Conservation (phyloP, 345 rosid species). For the Lumnitzera racemosa region DNA sequence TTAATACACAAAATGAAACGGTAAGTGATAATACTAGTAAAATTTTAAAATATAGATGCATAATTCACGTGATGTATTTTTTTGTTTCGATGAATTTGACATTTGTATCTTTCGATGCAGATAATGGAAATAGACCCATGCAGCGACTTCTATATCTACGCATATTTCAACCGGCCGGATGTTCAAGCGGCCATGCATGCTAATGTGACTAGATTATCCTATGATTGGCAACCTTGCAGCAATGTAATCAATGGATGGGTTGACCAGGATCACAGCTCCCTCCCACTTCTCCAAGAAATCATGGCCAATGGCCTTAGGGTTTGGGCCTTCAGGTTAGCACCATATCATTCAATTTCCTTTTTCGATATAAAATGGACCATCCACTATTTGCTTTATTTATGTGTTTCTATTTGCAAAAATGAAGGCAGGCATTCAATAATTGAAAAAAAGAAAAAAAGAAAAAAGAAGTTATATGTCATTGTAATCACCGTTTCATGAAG, state of each 20-base stretch:
- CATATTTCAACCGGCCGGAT: constrained; percentile 60
- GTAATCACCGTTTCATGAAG: no score
- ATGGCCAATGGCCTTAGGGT: constrained; percentile 49
- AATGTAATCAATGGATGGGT: constrained; percentile 38
- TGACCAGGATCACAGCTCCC: constrained; percentile 57
- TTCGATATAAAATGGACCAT: no score
- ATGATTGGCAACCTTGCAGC: constrained; percentile 77
- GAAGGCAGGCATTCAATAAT: no score
- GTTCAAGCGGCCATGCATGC: constrained; percentile 85
- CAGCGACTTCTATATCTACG: constrained; percentile 48
- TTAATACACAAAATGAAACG: no score
- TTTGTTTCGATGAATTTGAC: background rate
- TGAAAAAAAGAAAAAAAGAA: no score
- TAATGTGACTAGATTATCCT: constrained; percentile 55
- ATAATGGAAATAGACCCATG: constrained; percentile 56
- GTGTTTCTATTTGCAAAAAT: background rate
- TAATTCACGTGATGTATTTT: no score
- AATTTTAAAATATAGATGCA: no score
- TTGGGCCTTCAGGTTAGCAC: constrained; percentile 53
- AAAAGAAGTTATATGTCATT: no score
- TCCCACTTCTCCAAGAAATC: constrained; percentile 48
- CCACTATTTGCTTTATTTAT: no score
- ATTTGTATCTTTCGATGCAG: constrained; percentile 11
- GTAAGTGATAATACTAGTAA: no score
- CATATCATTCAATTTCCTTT: background rate